These are phyloP conservation scores for Cicer judaicum DNA, from an alignment of 306 rosid species.

Conservation along the genomic window DNA sequence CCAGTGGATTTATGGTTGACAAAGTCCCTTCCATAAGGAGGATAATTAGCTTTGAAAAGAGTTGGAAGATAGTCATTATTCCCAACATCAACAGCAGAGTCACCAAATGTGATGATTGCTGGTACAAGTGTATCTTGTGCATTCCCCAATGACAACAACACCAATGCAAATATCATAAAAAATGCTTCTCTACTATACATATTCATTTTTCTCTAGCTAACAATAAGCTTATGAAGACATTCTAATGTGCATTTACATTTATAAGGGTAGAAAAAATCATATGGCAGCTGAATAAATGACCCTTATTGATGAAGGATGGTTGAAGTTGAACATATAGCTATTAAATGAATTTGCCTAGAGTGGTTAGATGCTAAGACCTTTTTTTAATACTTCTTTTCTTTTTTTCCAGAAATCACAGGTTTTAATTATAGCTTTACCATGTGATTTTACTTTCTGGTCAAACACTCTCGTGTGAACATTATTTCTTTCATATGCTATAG, in stretches of 20 bases:
- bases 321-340: constrained; percentile 56
- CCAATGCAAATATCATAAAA: constrained; percentile 54
- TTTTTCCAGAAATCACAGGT: not conserved
- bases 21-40: constrained; percentile 97
- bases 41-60: constrained; percentile 79
- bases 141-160: constrained; percentile 46
- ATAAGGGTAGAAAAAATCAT: constrained; percentile 14
- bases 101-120: constrained; percentile 87
- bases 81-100: constrained; percentile 91
- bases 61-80: constrained; percentile 82
- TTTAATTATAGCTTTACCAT: constrained; percentile 1
- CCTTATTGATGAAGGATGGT: constrained; percentile 63
- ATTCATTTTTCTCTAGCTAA: constrained; percentile 55
- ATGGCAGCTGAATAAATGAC: constrained; percentile 47
- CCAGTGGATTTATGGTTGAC: constrained; percentile 80
- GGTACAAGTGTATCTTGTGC: constrained; percentile 89
- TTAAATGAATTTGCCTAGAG: constrained; percentile 56
- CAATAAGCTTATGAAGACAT: not conserved
- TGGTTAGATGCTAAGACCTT: constrained; percentile 38
- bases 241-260: not conserved
- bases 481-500: constrained; percentile 39
- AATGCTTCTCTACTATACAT: constrained; percentile 42
- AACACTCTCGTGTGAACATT: not conserved
- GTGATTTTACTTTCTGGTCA: constrained; percentile 16
- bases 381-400: constrained; percentile 6